Evolutionary conservation across 164 flowering plant genomes (phyloP).

Genomic region (grape (Vitis vinifera)): DNA sequence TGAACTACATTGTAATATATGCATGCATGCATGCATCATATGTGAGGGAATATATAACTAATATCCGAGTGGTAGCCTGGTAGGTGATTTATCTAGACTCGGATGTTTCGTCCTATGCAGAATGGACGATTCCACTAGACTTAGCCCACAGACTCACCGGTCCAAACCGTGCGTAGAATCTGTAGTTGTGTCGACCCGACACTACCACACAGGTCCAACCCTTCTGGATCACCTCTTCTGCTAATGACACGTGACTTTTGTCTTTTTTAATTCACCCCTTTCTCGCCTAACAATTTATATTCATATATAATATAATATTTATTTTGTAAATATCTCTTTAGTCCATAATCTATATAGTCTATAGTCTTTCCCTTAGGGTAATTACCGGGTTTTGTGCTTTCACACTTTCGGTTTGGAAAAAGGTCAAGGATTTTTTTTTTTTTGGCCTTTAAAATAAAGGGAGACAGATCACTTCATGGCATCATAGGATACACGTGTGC

Average conservation of each 20-base stretch:
- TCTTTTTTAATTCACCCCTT: neutral
- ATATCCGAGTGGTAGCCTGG: too few relatives aligned
- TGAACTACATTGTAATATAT: too few relatives aligned
- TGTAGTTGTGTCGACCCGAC: constrained; percentile 5
- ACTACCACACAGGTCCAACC: neutral
- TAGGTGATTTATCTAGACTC: neutral
- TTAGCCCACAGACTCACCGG: neutral
- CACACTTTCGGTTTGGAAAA: neutral
- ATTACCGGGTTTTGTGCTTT: neutral
- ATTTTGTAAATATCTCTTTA: too few relatives aligned
- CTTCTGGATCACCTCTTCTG: constrained; percentile 1
- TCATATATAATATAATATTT: too few relatives aligned
- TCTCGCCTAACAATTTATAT: too few relatives aligned
- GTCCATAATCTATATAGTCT: too few relatives aligned
- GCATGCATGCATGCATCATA: neutral
- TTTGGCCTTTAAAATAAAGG: neutral
- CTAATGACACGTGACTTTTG: constrained; percentile 6
- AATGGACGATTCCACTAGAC: neutral
- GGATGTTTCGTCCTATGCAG: constrained; percentile 4
- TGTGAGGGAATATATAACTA: neutral
- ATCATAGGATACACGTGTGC: constrained; percentile 12
- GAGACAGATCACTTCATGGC: neutral
- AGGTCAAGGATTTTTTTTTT: neutral
- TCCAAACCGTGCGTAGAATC: constrained; percentile 1
- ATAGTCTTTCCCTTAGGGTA: neutral